phyloP scores from a whole-genome alignment of 495 filamentous ascomycete species.

The Polyplosphaeria fusca region DNA sequence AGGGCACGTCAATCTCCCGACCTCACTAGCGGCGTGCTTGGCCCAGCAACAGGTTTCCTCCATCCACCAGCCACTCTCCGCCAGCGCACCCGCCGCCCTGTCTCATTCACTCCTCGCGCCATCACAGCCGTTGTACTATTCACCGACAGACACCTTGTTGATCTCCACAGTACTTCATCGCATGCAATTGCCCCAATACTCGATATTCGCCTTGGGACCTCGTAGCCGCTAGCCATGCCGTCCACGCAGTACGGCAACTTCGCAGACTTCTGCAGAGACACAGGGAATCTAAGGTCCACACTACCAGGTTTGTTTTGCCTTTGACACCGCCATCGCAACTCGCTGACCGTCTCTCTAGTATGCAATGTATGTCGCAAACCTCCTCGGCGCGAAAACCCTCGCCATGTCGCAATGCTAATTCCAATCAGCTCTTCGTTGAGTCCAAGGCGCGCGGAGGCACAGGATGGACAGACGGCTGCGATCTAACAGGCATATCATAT shows the following conservation, averaged over 20 bases:
- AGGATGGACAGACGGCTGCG: slow-evolving; percentile 63
- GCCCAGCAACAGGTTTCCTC: slow-evolving; percentile 1
- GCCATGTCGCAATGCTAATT: slow-evolving; percentile 16
- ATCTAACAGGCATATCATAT: slow-evolving; percentile 68
- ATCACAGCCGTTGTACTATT: not conserved
- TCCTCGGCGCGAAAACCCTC: not conserved
- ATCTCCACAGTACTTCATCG: not conserved
- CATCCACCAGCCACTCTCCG: slow-evolving; percentile 3
- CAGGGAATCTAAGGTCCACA: slow-evolving; percentile 51
- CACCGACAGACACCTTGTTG: not conserved
- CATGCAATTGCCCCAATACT: not conserved
- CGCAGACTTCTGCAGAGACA: slow-evolving; percentile 93
- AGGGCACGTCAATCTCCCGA: not conserved
- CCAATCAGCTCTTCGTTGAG: slow-evolving; percentile 54
- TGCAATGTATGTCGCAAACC: slow-evolving; percentile 31
- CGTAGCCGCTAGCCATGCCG: slow-evolving; percentile 11
- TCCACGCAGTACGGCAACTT: slow-evolving; percentile 31
- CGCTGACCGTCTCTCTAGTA: slow-evolving; percentile 21
- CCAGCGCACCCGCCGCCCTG: slow-evolving; percentile 3
- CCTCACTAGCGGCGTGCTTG: not conserved
- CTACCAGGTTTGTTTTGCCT: slow-evolving; percentile 71
- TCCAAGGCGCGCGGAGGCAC: slow-evolving; percentile 47
- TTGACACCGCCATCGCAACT: not conserved
- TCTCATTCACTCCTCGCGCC: not conserved
- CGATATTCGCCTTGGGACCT: not conserved